Evolutionary conservation across 345 rosid species (phyloP).

Genomic region (Boechera divaricarpa): DNA sequence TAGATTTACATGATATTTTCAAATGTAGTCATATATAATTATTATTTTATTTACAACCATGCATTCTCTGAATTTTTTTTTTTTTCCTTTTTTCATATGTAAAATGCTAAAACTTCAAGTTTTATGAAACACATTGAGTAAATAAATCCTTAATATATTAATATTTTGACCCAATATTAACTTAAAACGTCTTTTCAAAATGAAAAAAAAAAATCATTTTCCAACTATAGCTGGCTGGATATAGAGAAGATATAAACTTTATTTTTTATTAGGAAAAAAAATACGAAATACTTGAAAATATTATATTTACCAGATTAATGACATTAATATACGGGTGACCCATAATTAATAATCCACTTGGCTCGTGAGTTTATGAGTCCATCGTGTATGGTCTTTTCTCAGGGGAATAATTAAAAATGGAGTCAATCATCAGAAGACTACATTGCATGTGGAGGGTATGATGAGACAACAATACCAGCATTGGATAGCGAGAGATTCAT

Average conservation of each 20-base stretch:
- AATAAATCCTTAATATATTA: no score
- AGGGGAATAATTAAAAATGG: slow-evolving; percentile 5
- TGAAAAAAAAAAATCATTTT: no score
- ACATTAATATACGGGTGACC: slow-evolving; percentile 3
- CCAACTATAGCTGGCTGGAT: no score
- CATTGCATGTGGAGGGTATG: slow-evolving; percentile 37
- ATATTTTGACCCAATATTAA: no score
- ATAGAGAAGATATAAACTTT: not conserved
- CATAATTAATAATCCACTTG: not conserved
- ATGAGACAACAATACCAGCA: slow-evolving; percentile 34
- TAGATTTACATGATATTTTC: no score
- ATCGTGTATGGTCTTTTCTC: slow-evolving; percentile 29
- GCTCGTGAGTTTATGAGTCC: not conserved
- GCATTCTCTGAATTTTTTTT: no score
- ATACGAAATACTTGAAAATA: not conserved
- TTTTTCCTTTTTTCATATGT: no score
- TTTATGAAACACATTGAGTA: not conserved
- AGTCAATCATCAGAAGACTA: slow-evolving; percentile 22
- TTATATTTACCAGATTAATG: not conserved
- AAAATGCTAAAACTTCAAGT: not conserved
- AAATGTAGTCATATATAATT: no score
- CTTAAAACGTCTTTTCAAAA: no score
- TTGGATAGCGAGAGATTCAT: slow-evolving; percentile 31
- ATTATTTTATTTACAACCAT: no score
- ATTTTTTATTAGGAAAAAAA: not conserved